Conservation (phyloP, 2,329 filamentous ascomycete species). For the Pseudogymnoascus sp. region DNA sequence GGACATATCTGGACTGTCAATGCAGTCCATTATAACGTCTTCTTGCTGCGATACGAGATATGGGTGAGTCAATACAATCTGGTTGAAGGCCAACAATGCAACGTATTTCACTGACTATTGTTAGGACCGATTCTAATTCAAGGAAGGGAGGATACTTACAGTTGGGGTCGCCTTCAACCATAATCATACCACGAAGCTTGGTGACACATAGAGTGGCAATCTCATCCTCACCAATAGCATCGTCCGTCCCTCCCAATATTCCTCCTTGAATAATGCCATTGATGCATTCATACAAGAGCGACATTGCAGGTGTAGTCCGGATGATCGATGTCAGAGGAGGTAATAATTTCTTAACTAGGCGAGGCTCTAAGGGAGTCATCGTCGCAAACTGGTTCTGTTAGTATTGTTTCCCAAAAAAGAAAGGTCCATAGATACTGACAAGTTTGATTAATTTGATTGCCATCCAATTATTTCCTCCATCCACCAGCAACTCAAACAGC, state of each 20-base stretch:
- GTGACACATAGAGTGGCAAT: conserved; percentile 87
- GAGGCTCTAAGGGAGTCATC: conserved; percentile 83
- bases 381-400: conserved; percentile 69
- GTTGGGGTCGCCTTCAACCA: conserved; percentile 89
- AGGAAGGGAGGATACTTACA: conserved; percentile 46
- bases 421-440: conserved; percentile 40
- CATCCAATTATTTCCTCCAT: conserved; percentile 98
- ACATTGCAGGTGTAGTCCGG: conserved; percentile 93
- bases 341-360: conserved; percentile 82
- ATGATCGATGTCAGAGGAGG: conserved; percentile 90
- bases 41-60: conserved; percentile 85
- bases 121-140: conserved; percentile 14
- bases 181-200: conserved; percentile 89
- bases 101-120: conserved; percentile 78
- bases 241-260: conserved; percentile 76
- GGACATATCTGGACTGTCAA: conserved; percentile 92
- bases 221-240: conserved; percentile 76
- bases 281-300: conserved; percentile 95
- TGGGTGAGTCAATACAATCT: conserved; percentile 83
- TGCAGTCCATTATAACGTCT: conserved; percentile 92
- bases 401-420: conserved; percentile 56
- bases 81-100: conserved; percentile 88
- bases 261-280: conserved; percentile 97
- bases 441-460: conserved; percentile 98
- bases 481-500: conserved; percentile 84